Base-by-base conservation (phyloP, 2,329 filamentous ascomycete species). In the Calonectria pseudoreteaudii region DNA sequence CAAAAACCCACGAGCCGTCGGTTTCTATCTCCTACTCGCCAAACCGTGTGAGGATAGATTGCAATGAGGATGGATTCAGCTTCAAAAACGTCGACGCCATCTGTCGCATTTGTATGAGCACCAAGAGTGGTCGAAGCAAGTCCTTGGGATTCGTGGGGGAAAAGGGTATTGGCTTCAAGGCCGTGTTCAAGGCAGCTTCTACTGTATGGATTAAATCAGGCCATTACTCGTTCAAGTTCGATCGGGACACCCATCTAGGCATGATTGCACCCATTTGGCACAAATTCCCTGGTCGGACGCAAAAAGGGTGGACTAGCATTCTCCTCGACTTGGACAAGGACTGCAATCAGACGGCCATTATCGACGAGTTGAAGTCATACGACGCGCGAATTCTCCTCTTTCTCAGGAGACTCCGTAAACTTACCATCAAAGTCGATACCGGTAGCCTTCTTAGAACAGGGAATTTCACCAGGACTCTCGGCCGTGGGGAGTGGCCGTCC, bases 101-200 rank as follows among this genome's bases (percentile, higher is more conserved):
- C 26, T 31, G 28, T n/a, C 52, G 18, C 18, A 41, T 34, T 20
- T 44, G 53, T 10, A 28, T 31, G 9, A 71, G 69, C 26, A 67
- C 69, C 10, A 71, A 71, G 26, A 67, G 44, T 8, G 18, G 31
- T 13, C 18, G 14, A 10, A 34, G 14, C 30, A 28, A 36, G 1
- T 34, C 49, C 0, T 14, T 44, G 9, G 81, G 81, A 8, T 82
- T 78, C 50, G 80, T 84, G 31, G 83, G 83, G 10, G 82, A 83
- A 53, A 84, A 84, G 67, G 83, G 83, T 34, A 83, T 84, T 41
- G 83, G 83, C 13, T 84, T 84, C 81, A 84, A 84, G 71, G 77
- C 82, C 0, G 81, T 83, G 6, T 84, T 84, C 75, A 82, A 79
- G 28, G 81, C 82, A 0, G 80, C 83, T 1, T 67, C 77, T 23